These are phyloP conservation scores for Hypholoma fasciculare DNA, from an alignment of 768 basidiomycete species.

Conservation along the genomic window DNA sequence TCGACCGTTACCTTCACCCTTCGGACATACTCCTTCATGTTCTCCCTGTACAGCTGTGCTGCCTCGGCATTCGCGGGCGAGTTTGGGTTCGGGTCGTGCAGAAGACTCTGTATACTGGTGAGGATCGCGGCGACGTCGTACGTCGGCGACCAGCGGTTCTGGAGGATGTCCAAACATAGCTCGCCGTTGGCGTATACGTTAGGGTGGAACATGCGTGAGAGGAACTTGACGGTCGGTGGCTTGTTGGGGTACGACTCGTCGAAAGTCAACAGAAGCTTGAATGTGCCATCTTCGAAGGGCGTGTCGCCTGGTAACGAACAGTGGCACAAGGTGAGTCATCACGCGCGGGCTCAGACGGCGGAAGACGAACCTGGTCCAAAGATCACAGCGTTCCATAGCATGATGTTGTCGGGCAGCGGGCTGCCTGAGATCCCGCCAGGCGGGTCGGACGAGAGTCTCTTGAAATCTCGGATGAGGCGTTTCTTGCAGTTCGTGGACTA, in stretches of 20 bases:
- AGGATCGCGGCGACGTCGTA: conserved; percentile 99
- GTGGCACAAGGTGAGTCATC: neutral
- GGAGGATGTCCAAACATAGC: conserved; percentile 96
- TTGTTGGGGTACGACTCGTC: conserved; percentile 99
- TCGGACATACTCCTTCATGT: conserved; percentile 97
- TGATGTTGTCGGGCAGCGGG: conserved; percentile 97
- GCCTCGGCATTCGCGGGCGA: conserved; percentile 99
- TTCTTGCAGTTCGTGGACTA: conserved; percentile 94
- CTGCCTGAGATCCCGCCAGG: conserved; percentile 96
- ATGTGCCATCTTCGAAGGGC: conserved; percentile 98
- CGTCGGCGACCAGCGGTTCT: conserved; percentile 98
- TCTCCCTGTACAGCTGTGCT: conserved; percentile 93
- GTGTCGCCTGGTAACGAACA: conserved; percentile 72
- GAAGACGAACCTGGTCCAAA: conserved; percentile 86
- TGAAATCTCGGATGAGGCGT: conserved; percentile 97
- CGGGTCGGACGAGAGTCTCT: conserved; percentile 90
- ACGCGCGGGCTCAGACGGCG: neutral
- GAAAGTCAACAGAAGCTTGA: conserved; percentile 93
- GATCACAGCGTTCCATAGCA: conserved; percentile 99
- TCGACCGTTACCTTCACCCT: conserved; percentile 93
- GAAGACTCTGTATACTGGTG: conserved; percentile 91
- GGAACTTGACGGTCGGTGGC: conserved; percentile 95
- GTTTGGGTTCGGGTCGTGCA: conserved; percentile 98
- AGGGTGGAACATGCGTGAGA: conserved; percentile 98
- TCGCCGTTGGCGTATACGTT: conserved; percentile 99